These are phyloP conservation scores for Diplosphaera chodatii DNA, from an alignment of 139 green algal species.

Conservation along the genomic window DNA sequence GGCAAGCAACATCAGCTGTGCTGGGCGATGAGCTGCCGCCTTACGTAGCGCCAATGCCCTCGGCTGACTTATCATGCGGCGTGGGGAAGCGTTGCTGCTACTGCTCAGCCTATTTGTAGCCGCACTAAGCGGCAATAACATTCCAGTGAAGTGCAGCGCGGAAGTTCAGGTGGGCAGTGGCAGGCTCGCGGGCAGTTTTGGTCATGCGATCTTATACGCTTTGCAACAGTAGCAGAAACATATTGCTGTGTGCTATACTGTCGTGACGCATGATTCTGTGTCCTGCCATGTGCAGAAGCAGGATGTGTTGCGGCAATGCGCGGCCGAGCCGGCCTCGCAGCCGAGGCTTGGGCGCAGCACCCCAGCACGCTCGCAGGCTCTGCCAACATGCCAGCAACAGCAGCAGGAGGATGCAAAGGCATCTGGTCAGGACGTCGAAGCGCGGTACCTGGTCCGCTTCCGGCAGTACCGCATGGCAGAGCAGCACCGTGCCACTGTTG, in stretches of 20 bases:
- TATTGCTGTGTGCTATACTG: too few species aligned
- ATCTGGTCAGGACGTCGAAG: constrained; percentile 2
- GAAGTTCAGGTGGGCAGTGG: too few species aligned
- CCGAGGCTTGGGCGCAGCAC: not conserved
- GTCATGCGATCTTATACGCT: too few species aligned
- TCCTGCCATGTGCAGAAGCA: too few species aligned
- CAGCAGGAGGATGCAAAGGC: not conserved
- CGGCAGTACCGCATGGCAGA: constrained; percentile 35
- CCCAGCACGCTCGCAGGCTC: not conserved
- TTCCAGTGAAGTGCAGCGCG: too few species aligned
- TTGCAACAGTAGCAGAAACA: too few species aligned
- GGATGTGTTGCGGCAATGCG: too few species aligned
- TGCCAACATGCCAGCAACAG: not conserved
- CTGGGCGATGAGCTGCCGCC: too few species aligned
- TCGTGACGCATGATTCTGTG: too few species aligned
- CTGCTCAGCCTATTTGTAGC: not conserved
- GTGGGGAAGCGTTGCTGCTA: not conserved
- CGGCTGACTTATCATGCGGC: not conserved
- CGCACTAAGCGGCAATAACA: not conserved
- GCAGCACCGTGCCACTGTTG: constrained; percentile 27
- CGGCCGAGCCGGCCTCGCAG: too few species aligned
- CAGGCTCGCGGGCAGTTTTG: too few species aligned
- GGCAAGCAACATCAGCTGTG: not conserved
- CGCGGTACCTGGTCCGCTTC: constrained; percentile 62
- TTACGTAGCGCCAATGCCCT: not conserved